Evolutionary conservation across 2,329 filamentous ascomycete species (phyloP), one percentile per base, ranked within the genome.

Genomic region (Arthrobotrys musiformis): DNA sequence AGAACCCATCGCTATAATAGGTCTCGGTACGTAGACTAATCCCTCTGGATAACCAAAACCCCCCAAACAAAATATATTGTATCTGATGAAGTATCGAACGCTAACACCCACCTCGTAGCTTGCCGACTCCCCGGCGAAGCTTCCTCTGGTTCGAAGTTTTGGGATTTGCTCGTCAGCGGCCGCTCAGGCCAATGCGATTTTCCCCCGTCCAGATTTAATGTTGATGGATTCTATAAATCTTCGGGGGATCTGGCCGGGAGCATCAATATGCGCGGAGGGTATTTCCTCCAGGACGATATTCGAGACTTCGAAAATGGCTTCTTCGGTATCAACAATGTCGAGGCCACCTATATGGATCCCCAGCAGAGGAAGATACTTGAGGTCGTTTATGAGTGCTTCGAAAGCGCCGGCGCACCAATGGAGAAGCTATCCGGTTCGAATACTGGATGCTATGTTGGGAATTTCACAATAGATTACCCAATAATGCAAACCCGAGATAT

Each of bases 301-400:
- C 91, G 91, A 69, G 85, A 91, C 60, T 94, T 94, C 81, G 92
- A 94, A 80, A 90, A 91, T 15, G 87, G 90, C 0, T 94, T 94
- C 84, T 94, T 94, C 88, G 93, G 93, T 83, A 93, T 94, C 90
- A 93, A 91, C 37, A 92, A 92, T 5, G 89, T 91, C 80, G 92
- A 94, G 83, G 92, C 92, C 24, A 88, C 89, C 60, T 91, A 93
- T 82, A 93, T 91, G 0, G 92, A 94, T 82, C 92, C 92, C 4
- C 68, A 93, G 88, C 92, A 93, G 82, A 88, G 92, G 80, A 86
- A 94, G 79, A 91, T 91, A 1, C 85, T 95, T 17, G 88, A 90
- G 5, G 93, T 92, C 1, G 91, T 92, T 0, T 94, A 93, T 80
- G 92, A 94, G 81, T 92, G 92, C 0, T 86, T 95, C 56, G 92